phyloP scores from a whole-genome alignment of 257 asterid species.

The Nicotiana noctiflora region DNA sequence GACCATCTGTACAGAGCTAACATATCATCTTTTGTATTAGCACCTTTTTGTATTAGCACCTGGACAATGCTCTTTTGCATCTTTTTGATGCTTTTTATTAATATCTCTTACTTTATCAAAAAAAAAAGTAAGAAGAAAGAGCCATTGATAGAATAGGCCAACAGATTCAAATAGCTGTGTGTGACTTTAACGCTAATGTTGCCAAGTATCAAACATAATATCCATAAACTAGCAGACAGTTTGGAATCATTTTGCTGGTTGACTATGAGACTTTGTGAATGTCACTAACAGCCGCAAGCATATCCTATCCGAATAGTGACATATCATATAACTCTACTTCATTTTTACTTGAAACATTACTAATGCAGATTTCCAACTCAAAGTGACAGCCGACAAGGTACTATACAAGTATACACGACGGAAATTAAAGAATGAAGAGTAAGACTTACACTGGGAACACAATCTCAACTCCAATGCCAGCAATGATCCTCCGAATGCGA shows the following conservation, averaged over 20 bases:
- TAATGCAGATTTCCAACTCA: not conserved
- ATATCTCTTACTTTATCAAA: too few relatives aligned
- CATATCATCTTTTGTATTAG: too few relatives aligned
- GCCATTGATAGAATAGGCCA: not conserved
- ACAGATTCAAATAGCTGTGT: not conserved
- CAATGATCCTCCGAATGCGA: constrained; percentile 77
- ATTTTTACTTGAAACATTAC: not conserved
- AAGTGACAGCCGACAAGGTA: not conserved
- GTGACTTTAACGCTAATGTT: not conserved
- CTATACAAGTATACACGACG: not conserved
- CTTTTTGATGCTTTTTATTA: too few relatives aligned
- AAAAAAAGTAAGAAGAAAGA: too few relatives aligned
- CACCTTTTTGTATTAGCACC: too few relatives aligned
- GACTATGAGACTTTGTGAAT: not conserved
- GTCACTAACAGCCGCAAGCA: not conserved
- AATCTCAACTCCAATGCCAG: constrained; percentile 94
- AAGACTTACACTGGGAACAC: constrained; percentile 85
- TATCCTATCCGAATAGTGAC: not conserved
- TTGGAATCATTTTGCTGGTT: not conserved
- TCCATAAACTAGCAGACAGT: not conserved
- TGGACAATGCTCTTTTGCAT: too few relatives aligned
- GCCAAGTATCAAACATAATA: not conserved
- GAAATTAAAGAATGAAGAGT: not conserved
- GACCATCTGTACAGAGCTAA: too few relatives aligned
- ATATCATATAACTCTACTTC: not conserved